These are phyloP conservation scores for Mortierella hygrophila DNA, from an alignment of 192 early-diverging fungal genomes.

Conservation along the genomic window DNA sequence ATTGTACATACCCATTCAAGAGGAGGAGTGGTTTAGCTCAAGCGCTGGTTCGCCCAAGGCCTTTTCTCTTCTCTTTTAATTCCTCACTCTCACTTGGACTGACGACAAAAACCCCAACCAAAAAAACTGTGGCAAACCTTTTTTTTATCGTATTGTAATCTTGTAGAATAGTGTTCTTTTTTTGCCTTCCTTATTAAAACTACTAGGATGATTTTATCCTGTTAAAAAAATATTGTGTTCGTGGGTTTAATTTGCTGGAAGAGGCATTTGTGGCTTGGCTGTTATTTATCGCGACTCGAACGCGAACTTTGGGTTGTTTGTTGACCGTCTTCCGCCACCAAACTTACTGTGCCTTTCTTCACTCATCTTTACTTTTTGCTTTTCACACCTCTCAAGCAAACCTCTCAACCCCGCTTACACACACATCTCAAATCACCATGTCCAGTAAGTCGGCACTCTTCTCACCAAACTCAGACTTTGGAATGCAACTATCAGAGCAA, in stretches of 20 bases:
- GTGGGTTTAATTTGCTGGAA: neutral
- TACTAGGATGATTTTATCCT: neutral
- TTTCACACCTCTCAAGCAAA: neutral
- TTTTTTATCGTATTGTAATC: neutral
- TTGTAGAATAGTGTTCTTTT: constrained; percentile 6
- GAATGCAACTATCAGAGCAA: neutral
- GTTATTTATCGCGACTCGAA: neutral
- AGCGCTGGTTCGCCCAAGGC: constrained; percentile 1
- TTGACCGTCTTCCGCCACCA: constrained; percentile 15
- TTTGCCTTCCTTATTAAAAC: neutral
- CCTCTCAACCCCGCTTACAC: neutral
- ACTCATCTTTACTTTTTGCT: neutral
- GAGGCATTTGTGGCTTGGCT: constrained; percentile 13
- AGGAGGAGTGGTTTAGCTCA: neutral
- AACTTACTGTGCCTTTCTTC: neutral
- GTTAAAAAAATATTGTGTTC: neutral
- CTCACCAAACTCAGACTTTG: neutral
- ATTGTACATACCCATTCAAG: neutral
- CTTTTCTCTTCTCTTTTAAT: neutral
- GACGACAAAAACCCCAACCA: constrained; percentile 26
- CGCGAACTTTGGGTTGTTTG: neutral
- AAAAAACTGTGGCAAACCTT: constrained; percentile 26
- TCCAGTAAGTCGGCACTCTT: constrained; percentile 22
- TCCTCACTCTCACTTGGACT: constrained; percentile 2
- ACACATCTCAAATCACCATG: constrained; percentile 12